Conservation (phyloP, 2,329 filamentous ascomycete genomes). For the Akanthomyces lecanii region DNA sequence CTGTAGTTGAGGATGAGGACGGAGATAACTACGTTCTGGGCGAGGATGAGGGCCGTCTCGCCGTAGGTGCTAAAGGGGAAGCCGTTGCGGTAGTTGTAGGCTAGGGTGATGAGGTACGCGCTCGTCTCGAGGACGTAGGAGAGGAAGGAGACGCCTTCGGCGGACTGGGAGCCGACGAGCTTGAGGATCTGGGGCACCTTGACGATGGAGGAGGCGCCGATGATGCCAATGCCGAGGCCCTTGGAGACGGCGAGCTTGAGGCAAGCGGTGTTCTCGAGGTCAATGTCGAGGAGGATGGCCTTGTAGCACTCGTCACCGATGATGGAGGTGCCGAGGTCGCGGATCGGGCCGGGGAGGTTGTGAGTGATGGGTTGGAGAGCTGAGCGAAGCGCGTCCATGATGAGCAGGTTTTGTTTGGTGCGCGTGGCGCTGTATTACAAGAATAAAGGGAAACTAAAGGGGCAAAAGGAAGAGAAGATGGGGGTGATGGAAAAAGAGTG, state of each 20-base stretch:
- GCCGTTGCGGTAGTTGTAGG: constrained; percentile 85
- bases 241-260: constrained; percentile 89
- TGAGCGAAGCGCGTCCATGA: constrained; percentile 59
- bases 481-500: constrained; percentile 7
- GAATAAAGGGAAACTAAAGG: not conserved
- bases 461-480: not conserved
- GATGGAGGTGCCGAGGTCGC: constrained; percentile 70
- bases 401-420: constrained; percentile 16
- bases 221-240: constrained; percentile 87
- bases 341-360: constrained; percentile 69
- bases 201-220: constrained; percentile 83
- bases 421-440: constrained; percentile 1
- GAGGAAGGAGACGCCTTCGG: constrained; percentile 80
- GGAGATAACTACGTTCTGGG: constrained; percentile 87
- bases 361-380: constrained; percentile 66
- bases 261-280: constrained; percentile 72
- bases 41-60: constrained; percentile 86
- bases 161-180: constrained; percentile 73
- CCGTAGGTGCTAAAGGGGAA: constrained; percentile 97
- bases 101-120: constrained; percentile 81
- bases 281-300: constrained; percentile 78
- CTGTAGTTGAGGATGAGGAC: constrained; percentile 82
- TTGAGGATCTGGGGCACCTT: constrained; percentile 98
- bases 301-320: constrained; percentile 83
- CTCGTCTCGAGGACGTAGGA: constrained; percentile 89